phyloP scores from a whole-genome alignment of 1,139 yeast genomes.

The Yamadazyma pseudoaaseri region DNA sequence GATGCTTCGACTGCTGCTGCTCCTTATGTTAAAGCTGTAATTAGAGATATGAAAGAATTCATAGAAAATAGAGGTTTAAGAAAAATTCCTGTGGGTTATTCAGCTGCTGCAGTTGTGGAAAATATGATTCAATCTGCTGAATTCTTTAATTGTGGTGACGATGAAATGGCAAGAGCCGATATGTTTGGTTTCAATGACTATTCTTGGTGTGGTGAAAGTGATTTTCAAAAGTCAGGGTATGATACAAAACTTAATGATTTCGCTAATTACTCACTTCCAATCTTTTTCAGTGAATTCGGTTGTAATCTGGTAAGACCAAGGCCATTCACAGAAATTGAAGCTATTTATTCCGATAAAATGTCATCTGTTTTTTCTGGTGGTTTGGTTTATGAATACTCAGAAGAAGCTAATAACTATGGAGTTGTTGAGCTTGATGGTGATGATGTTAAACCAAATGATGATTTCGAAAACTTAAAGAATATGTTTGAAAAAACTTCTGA shows the following conservation, averaged over 20 bases:
- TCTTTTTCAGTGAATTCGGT: conserved; percentile 59
- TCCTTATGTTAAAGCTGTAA: conserved; percentile 59
- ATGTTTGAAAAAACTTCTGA: conserved; percentile 37
- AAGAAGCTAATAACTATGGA: conserved; percentile 65
- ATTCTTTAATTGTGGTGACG: conserved; percentile 62
- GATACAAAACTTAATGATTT: conserved; percentile 42
- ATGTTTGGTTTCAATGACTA: conserved; percentile 64
- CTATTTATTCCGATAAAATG: conserved; percentile 65
- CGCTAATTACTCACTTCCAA: conserved; percentile 48
- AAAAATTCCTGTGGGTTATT: conserved; percentile 56
- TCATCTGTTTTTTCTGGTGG: conserved; percentile 75
- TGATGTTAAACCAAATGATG: conserved; percentile 24
- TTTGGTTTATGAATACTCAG: conserved; percentile 73
- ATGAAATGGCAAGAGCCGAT: conserved; percentile 53
- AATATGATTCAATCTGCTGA: conserved; percentile 52
- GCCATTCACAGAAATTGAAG: conserved; percentile 59
- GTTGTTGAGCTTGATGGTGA: conserved; percentile 50
- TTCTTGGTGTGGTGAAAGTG: conserved; percentile 63
- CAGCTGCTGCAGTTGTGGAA: conserved; percentile 58
- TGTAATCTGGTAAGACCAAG: conserved; percentile 51
- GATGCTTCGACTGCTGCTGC: conserved; percentile 57
- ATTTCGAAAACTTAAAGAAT: conserved; percentile 26
- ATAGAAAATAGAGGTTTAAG: conserved; percentile 47
- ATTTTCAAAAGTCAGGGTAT: conserved; percentile 50
- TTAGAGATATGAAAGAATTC: conserved; percentile 57